A percentile compares a stretch with the other conserved stretches of the same genome.
phyloP scores from a whole-genome alignment of 176 grass and related monocot genomes.

The Phoenix dactylifera region DNA sequence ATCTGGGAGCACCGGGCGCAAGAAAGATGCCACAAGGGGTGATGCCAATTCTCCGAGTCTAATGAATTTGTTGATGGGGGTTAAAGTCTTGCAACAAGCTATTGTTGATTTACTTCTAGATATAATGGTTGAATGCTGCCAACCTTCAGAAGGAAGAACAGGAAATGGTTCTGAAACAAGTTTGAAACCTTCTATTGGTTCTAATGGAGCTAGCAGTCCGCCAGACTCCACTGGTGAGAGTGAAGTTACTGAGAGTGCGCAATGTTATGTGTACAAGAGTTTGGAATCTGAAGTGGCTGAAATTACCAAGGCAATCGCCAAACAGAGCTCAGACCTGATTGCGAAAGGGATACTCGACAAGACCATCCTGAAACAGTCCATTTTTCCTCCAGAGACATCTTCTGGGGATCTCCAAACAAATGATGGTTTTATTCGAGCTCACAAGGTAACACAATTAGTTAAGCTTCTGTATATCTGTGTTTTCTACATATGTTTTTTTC shows the following conservation, averaged over 20 bases:
- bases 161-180: slow-evolving; percentile 38
- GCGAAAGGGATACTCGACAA: slow-evolving; percentile 32
- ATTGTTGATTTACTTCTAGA: slow-evolving; percentile 92
- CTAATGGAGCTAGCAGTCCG: slow-evolving; percentile 39
- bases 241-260: slow-evolving; percentile 30
- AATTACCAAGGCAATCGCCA: slow-evolving; percentile 25
- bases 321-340: slow-evolving; percentile 24
- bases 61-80: slow-evolving; percentile 81
- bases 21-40: slow-evolving; percentile 47
- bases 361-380: slow-evolving; percentile 27
- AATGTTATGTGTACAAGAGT: slow-evolving; percentile 28
- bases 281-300: slow-evolving; percentile 27
- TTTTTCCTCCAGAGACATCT: slow-evolving; percentile 33
- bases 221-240: slow-evolving; percentile 39
- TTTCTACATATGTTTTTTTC: slow-evolving; percentile 16
- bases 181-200: slow-evolving; percentile 54
- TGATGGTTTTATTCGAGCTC: slow-evolving; percentile 33
- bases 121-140: slow-evolving; percentile 97
- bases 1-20: slow-evolving; percentile 34
- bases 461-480: slow-evolving; percentile 2
- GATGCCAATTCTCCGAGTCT: slow-evolving; percentile 52
- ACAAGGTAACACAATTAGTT: slow-evolving; percentile 24
- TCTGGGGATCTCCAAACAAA: slow-evolving; percentile 35
- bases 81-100: slow-evolving; percentile 84
- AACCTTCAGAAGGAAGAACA: slow-evolving; percentile 60